Conservation (phyloP, 306 rosid genomes). For the Arachis stenosperma region DNA sequence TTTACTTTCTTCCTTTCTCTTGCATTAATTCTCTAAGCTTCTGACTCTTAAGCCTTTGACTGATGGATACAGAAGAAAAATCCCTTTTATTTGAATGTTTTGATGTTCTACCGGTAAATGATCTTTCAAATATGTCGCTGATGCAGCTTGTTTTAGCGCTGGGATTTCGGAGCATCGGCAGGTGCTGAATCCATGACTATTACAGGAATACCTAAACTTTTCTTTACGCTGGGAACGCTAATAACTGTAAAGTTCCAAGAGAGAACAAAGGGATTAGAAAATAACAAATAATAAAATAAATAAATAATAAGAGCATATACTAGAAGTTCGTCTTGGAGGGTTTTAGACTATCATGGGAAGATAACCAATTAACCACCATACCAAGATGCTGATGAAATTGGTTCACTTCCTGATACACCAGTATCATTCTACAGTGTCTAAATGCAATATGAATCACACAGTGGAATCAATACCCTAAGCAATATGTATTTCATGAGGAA, state of each 20-base stretch:
- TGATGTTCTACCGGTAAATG: slow-evolving; percentile 45
- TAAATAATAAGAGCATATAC: not conserved
- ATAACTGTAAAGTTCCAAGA: slow-evolving; percentile 50
- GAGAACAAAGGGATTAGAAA: not conserved
- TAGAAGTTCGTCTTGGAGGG: not conserved
- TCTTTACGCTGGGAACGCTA: slow-evolving; percentile 63
- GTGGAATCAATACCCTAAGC: slow-evolving; percentile 6
- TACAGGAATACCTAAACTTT: slow-evolving; percentile 67
- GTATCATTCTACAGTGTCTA: slow-evolving; percentile 1
- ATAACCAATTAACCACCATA: not conserved
- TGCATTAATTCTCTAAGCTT: slow-evolving; percentile 63
- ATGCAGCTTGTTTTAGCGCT: slow-evolving; percentile 48
- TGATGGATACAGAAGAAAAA: slow-evolving; percentile 55
- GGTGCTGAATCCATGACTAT: slow-evolving; percentile 42
- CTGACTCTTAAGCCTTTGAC: slow-evolving; percentile 65
- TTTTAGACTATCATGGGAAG: slow-evolving; percentile 6
- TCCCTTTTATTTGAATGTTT: slow-evolving; percentile 48
- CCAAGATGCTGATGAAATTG: not conserved
- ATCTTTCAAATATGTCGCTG: slow-evolving; percentile 29
- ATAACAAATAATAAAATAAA: not conserved
- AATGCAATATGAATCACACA: slow-evolving; percentile 9
- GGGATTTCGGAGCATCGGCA: slow-evolving; percentile 51
- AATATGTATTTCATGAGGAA: slow-evolving; percentile 26
- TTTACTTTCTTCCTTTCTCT: slow-evolving; percentile 67
- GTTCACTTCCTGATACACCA: slow-evolving; percentile 3